Evolutionary conservation across 2,329 filamentous ascomycete genomes (phyloP).

Genomic region (Aureobasidium subglaciale): DNA sequence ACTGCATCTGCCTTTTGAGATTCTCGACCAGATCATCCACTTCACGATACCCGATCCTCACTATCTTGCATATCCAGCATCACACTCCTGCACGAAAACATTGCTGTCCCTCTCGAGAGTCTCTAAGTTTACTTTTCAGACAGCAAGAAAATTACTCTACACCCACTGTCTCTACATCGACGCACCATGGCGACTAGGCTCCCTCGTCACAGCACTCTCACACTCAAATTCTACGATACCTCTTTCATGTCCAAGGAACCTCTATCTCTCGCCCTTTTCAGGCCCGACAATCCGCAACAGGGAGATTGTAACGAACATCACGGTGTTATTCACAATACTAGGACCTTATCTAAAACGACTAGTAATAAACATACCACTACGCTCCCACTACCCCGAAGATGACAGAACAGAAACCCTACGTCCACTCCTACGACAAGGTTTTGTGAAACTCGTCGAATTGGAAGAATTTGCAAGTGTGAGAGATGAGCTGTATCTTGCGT

Average conservation of each 20-base stretch:
- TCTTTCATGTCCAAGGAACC: background rate
- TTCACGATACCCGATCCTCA: background rate
- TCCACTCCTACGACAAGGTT: background rate
- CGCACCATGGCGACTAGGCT: background rate
- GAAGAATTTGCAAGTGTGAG: background rate
- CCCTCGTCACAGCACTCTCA: background rate
- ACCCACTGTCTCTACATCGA: background rate
- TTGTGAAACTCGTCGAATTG: background rate
- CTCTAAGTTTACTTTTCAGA: background rate
- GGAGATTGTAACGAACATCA: background rate
- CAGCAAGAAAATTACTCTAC: background rate
- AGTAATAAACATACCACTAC: background rate
- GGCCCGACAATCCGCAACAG: background rate
- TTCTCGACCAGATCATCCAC: background rate
- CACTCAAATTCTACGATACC: too few relatives aligned
- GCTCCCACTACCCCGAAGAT: background rate
- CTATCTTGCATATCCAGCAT: constrained; percentile 1
- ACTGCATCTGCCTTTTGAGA: background rate
- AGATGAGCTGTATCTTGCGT: background rate
- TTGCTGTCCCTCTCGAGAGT: background rate
- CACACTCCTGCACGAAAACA: background rate
- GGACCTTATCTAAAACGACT: background rate
- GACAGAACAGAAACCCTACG: background rate
- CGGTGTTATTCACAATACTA: background rate
- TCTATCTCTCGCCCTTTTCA: background rate